Evolutionary conservation across 2,329 filamentous ascomycete species (phyloP), one percentile per base, ranked within the genome.

Genomic region (Pseudomassariella vexata): DNA sequence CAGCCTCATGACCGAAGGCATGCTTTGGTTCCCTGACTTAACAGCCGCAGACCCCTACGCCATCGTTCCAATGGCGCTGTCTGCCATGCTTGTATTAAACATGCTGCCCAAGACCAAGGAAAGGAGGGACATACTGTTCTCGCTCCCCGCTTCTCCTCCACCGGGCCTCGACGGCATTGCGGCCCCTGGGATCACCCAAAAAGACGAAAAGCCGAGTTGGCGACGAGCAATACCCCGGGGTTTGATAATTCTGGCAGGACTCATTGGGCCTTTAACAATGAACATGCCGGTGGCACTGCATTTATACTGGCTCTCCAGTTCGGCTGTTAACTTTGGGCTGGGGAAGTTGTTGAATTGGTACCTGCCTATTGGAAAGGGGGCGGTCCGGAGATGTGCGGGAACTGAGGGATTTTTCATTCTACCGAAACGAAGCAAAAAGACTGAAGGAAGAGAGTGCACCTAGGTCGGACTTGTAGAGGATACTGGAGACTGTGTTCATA

Each of bases 21-120:
- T 59, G 24, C 55, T 76, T 11, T 77, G 73, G 72, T 75, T 77
- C 44, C 55, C 62, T 3, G 66, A 78, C 41, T 60, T 78, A 16
- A 67, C 65, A 6, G 63, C 48, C 19, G 54, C 66, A 19, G 74
- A 78, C 38, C 70, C 74, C 1, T 66, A 65, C 35, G 57, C 63
- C 35, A 49, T 65, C 18, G 59, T 77, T 0, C 71, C 74, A 4
- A 34, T 60, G 8, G 45, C 52, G 1, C 45, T 66, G 14, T 63
- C 61, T 1, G 53, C 44, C 5, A 38, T 57, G 12, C 40, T 66
- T 10, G 31, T 62, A 4, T 9, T 35, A 14, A 60, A 62, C 35
- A 16, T 60, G 3, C 15, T 62, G 12, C 62, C 63, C 0, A 43
- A 36, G 20, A 50, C 50, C 1, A 29, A 32, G 6, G 40, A 38